Evolutionary conservation across 2,329 filamentous ascomycete genomes (phyloP).

Genomic region (Penicillium italicum): DNA sequence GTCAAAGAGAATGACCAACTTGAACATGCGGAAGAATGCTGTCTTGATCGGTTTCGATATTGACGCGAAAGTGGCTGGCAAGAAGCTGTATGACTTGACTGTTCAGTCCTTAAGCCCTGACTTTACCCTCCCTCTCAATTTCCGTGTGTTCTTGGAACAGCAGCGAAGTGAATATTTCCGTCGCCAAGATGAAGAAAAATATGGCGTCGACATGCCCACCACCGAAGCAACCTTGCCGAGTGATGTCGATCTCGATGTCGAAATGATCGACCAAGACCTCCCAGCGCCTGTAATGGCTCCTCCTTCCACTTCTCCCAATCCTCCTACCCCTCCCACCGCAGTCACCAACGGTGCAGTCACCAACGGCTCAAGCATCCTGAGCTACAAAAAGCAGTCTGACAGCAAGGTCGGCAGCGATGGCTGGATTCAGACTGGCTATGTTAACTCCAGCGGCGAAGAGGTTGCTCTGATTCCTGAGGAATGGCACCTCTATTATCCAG

Average conservation of each 20-base stretch:
- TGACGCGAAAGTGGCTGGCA: conserved; percentile 3
- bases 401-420: conserved; percentile 1
- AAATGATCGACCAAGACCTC: background rate
- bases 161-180: conserved; percentile 4
- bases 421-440: conserved; percentile 14
- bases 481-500: conserved; percentile 12
- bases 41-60: conserved; percentile 9
- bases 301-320: background rate
- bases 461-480: conserved; percentile 8
- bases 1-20: conserved; percentile 4
- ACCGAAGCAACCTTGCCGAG: background rate
- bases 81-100: conserved; percentile 10
- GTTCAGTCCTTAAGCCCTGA: conserved; percentile 7
- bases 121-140: conserved; percentile 10
- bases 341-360: background rate
- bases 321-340: background rate
- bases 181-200: background rate
- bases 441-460: conserved; percentile 18
- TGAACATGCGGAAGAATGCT: background rate
- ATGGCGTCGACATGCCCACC: background rate
- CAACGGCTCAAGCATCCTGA: background rate
- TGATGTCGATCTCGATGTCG: background rate
- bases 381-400: background rate
- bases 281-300: background rate
- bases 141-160: conserved; percentile 3